Evolutionary conservation across 352 stramenopile species (phyloP), one percentile per base, ranked within the genome.

Genomic region (Phytophthora megakarya): DNA sequence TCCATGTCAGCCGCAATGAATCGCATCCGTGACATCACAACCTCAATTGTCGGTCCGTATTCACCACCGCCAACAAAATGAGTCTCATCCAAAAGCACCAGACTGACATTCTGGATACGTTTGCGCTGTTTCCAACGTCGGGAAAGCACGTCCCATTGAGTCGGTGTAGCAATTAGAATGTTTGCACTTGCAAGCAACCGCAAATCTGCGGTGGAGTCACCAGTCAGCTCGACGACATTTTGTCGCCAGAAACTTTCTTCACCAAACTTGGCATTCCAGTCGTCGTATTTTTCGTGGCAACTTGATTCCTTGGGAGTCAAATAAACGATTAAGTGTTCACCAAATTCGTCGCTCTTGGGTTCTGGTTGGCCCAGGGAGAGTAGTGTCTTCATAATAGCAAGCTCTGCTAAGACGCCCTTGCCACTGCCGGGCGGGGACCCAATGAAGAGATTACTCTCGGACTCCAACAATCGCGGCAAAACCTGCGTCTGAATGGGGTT

Each of bases 401-500:
- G 89, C 70, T 99, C 97, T 13, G 90, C 96, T 44, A 98, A 89
- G 25, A 97, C 85, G 1, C 79, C 92, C 75, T 99, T 99, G 33
- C 97, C 97, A 45, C 90, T 98, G 35, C 97, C 97, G 22, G 95
- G 91, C 15, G 97, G 96, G 9, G 97, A 97, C 32, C 94, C 98
- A 35, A 99, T 76, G 19, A 99, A 85, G 43, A 97, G 81, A 58
- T 99, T 99, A 35, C 84, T 89, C 35, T 98, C 91, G 0, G 87
- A 98, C 68, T 99, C 97, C 52, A 99, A 89, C 16, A 99, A 77
- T 43, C 97, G 95, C 37, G 96, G 90, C 30, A 99, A 94, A 19
- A 97, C 80, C 67, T 99, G 98, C 23, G 98, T 99, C 81, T 99
- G 98, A 47, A 99, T 98, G 12, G 97, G 95, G 67, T 99, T 99